Evolutionary conservation across 2,329 filamentous ascomycete species (phyloP).

Genomic region (Ceratocystis lukuohia): DNA sequence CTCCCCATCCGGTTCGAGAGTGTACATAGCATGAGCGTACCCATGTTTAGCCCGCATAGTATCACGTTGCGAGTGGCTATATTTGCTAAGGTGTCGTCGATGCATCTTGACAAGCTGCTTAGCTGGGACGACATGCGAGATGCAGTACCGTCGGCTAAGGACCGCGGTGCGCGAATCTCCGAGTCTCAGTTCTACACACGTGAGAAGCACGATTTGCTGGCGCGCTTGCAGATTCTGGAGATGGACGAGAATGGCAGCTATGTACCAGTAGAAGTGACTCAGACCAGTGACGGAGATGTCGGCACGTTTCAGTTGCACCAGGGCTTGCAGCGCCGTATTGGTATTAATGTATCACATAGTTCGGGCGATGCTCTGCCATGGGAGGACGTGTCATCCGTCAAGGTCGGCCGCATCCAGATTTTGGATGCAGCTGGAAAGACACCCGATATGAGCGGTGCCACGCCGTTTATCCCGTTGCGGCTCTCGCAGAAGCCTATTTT

Average conservation of each 20-base stretch:
- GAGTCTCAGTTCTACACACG: slow-evolving; percentile 89
- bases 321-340: slow-evolving; percentile 76
- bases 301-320: slow-evolving; percentile 93
- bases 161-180: slow-evolving; percentile 54
- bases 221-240: slow-evolving; percentile 77
- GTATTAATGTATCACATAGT: slow-evolving; percentile 79
- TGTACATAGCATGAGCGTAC: slow-evolving; percentile 94
- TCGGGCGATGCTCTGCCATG: slow-evolving; percentile 80
- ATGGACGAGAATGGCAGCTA: slow-evolving; percentile 86
- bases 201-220: slow-evolving; percentile 86
- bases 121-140: slow-evolving; percentile 99
- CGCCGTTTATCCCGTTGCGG: slow-evolving; percentile 55
- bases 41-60: slow-evolving; percentile 54
- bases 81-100: slow-evolving; percentile 77
- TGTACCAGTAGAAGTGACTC: slow-evolving; percentile 80
- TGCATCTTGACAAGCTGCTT: slow-evolving; percentile 91
- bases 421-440: slow-evolving; percentile 76
- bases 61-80: slow-evolving; percentile 74
- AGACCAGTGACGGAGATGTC: slow-evolving; percentile 68
- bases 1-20: slow-evolving; percentile 88
- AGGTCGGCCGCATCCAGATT: slow-evolving; percentile 68
- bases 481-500: slow-evolving; percentile 66
- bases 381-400: slow-evolving; percentile 65
- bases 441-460: slow-evolving; percentile 59
- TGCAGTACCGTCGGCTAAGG: slow-evolving; percentile 40